A percentile compares a stretch with the other conserved stretches of the same genome.
Conservation (phyloP, 805 yeast species). For the Scheffersomyces stipitis region DNA sequence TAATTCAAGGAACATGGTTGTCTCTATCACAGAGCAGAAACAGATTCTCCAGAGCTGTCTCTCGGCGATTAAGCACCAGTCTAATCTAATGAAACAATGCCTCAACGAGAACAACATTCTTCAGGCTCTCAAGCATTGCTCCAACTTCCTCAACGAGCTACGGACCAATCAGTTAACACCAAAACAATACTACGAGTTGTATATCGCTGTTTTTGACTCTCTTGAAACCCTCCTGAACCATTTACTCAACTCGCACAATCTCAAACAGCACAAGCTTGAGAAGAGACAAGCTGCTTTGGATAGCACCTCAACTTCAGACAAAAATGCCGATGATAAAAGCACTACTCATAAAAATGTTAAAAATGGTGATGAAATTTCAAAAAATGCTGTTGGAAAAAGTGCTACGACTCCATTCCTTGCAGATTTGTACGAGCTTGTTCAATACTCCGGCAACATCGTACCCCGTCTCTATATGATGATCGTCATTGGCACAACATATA, state of each 20-base stretch:
- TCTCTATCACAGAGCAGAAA: slow-evolving; percentile 13
- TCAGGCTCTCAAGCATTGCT: slow-evolving; percentile 86
- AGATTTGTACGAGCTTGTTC: slow-evolving; percentile 91
- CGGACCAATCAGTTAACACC: slow-evolving; percentile 77
- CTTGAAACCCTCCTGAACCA: slow-evolving; percentile 65
- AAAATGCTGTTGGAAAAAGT: slow-evolving; percentile 7
- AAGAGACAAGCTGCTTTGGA: neutral
- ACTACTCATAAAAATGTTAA: too few species aligned
- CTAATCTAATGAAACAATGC: slow-evolving; percentile 72
- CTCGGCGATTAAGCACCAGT: slow-evolving; percentile 62
- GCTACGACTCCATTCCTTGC: slow-evolving; percentile 50
- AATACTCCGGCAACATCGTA: slow-evolving; percentile 89
- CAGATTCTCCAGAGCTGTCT: slow-evolving; percentile 26
- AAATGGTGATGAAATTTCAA: neutral
- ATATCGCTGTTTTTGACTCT: slow-evolving; percentile 81
- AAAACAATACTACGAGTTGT: slow-evolving; percentile 89
- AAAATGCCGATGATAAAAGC: neutral
- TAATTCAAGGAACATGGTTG: too few species aligned
- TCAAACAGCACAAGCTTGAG: slow-evolving; percentile 42
- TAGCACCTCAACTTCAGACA: too few species aligned
- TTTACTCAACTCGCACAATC: slow-evolving; percentile 65
- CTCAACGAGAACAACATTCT: slow-evolving; percentile 66
- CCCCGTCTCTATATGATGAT: slow-evolving; percentile 94
- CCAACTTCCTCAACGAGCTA: slow-evolving; percentile 77
- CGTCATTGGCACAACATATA: slow-evolving; percentile 88